These are phyloP conservation scores for Trichosporon sp. DNA, from an alignment of 1,284 basidiomycete genomes.

Conservation along the genomic window DNA sequence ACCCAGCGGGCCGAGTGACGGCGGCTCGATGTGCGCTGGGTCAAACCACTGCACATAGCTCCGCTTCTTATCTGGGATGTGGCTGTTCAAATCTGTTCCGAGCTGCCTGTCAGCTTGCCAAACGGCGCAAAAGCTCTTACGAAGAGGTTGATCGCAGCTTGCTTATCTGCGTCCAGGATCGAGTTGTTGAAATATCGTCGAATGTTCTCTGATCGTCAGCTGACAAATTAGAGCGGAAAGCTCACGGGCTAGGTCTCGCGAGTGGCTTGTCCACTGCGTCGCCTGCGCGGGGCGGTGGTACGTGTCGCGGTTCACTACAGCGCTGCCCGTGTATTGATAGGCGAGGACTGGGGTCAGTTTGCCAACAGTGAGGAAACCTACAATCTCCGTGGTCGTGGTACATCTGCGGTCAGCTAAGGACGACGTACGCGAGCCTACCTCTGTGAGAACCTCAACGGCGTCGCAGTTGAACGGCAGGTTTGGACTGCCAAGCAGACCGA, in stretches of 20 bases:
- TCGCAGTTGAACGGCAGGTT: conserved; percentile 86
- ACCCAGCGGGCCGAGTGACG: conserved; percentile 33
- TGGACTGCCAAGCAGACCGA: conserved; percentile 79
- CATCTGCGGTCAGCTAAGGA: conserved; percentile 54
- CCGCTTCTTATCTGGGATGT: neutral
- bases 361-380: conserved; percentile 45
- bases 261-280: conserved; percentile 97
- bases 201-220: conserved; percentile 61
- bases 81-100: conserved; percentile 48
- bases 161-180: conserved; percentile 92
- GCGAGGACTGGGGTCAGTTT: conserved; percentile 65
- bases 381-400: conserved; percentile 96
- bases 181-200: conserved; percentile 95
- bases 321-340: conserved; percentile 92
- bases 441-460: conserved; percentile 93
- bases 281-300: conserved; percentile 69
- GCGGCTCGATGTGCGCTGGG: conserved; percentile 60
- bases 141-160: conserved; percentile 94
- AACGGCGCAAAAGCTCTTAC: conserved; percentile 27
- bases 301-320: conserved; percentile 93
- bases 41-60: conserved; percentile 76
- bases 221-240: neutral
- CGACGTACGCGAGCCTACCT: conserved; percentile 43
- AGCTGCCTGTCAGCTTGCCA: conserved; percentile 48
- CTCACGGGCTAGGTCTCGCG: conserved; percentile 80